Evolutionary conservation across 2,329 filamentous ascomycete genomes (phyloP), one percentile per base, ranked within the genome.

Genomic region (Fusarium continuum): DNA sequence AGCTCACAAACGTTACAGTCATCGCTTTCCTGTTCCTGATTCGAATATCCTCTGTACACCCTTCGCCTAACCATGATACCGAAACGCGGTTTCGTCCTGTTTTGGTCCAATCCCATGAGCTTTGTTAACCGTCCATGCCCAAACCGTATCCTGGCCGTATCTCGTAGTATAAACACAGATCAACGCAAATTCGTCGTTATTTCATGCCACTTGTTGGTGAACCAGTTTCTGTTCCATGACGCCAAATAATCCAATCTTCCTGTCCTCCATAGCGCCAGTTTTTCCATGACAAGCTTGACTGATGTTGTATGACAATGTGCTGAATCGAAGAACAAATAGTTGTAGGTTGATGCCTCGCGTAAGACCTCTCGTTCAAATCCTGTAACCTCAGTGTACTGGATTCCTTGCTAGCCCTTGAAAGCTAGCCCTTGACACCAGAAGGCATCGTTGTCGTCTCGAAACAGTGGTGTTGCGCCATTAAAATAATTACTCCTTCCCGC

Each of bases 211-310:
- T 19, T 39, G 26, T 48, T 31, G 53, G 28, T 56, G 35, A 23
- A 29, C 36, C 14, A 13, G 19, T 43, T 46, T 23, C 38, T 23
- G 29, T 53, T 46, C 65, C 56, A 38, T 60, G 67, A 69, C 67
- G 67, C 67, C 67, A 34, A 55, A 60, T 63, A 52, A 41, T 36
- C 55, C 57, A 59, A 51, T 52, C 35, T 55, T 47, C 49, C 51
- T 31, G 41, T 58, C 47, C 52, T 50, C 46, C 47, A 23, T 58
- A 65, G 48, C 50, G 56, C 60, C 66, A 38, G 51, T 63, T 55
- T 47, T 55, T 48, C 61, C 34, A 49, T 59, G 44, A 40, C 36
- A 65, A 64, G 40, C 61, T 53, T 19, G 23, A 28, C 58, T 44
- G 50, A 54, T 61, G 44, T 61, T 53, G 55, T 52, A 51, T 63